Evolutionary conservation across 768 basidiomycete genomes (phyloP).

Genomic region (Podaxis mareebaensis): DNA sequence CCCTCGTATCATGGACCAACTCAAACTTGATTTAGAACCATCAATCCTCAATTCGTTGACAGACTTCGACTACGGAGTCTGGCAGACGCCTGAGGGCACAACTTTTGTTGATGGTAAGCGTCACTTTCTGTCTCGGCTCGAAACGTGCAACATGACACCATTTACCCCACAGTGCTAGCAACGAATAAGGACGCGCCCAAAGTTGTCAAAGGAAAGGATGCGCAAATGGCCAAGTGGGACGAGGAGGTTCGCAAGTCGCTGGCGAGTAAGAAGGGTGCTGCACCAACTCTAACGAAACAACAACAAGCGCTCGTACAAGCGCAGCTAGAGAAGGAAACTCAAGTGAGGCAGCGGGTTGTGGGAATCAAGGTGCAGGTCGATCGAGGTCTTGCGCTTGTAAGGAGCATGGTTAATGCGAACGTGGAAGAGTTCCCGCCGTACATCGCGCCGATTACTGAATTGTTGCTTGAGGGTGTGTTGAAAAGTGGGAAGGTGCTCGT

Average conservation of each 20-base stretch:
- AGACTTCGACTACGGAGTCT: constrained; percentile 77
- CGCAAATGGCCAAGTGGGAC: constrained; percentile 94
- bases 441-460: constrained; percentile 54
- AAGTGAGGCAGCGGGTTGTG: constrained; percentile 61
- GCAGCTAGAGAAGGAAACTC: constrained; percentile 80
- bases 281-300: constrained; percentile 68
- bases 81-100: constrained; percentile 82
- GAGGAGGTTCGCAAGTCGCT: constrained; percentile 86
- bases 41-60: constrained; percentile 61
- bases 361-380: constrained; percentile 53
- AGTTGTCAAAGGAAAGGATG: constrained; percentile 78
- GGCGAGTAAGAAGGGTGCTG: constrained; percentile 72
- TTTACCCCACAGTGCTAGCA: constrained; percentile 54
- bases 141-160: not conserved
- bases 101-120: constrained; percentile 75
- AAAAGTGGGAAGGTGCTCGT: constrained; percentile 62
- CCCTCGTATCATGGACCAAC: constrained; percentile 67
- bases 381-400: constrained; percentile 71
- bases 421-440: constrained; percentile 55
- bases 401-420: constrained; percentile 53
- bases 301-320: constrained; percentile 82
- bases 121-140: not conserved
- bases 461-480: constrained; percentile 70
- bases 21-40: constrained; percentile 66
- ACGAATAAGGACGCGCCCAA: constrained; percentile 52